A percentile compares a stretch with the other conserved stretches of the same genome.
phyloP scores from a whole-genome alignment of 2,329 filamentous ascomycete species.

The Talaromyces sp. region DNA sequence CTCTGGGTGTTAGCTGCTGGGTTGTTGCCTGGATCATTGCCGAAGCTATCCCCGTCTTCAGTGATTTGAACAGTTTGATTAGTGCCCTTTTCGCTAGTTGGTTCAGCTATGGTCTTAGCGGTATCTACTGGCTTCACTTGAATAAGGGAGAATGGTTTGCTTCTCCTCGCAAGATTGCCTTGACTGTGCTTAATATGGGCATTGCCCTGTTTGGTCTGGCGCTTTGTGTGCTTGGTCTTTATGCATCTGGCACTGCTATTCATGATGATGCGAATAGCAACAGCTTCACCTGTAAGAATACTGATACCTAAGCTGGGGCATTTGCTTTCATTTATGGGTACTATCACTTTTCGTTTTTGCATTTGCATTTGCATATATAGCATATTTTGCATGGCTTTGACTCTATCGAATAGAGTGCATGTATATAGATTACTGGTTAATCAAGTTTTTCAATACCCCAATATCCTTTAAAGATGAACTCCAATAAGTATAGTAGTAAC shows the following conservation, averaged over 20 bases:
- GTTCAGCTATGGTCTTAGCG: conserved; percentile 44
- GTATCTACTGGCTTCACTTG: conserved; percentile 53
- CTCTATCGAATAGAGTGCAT: conserved; percentile 16
- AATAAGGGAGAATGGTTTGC: conserved; percentile 48
- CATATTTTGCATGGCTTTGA: conserved; percentile 7
- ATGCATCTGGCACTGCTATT: conserved; percentile 29
- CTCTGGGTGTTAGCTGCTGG: conserved; percentile 61
- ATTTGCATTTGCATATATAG: conserved; percentile 15
- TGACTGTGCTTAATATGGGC: conserved; percentile 48
- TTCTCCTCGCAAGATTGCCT: conserved; percentile 46
- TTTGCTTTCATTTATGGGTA: background rate
- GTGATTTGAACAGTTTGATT: conserved; percentile 65
- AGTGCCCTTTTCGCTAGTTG: conserved; percentile 29
- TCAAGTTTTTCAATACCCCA: background rate
- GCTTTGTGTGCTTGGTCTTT: conserved; percentile 28
- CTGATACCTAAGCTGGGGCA: conserved; percentile 13
- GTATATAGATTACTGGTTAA: conserved; percentile 19
- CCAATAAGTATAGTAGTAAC: no score
- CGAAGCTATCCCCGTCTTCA: conserved; percentile 70
- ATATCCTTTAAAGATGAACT: background rate
- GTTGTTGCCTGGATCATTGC: conserved; percentile 67
- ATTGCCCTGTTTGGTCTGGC: conserved; percentile 39
- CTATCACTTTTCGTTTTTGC: conserved; percentile 8
- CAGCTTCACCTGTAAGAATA: conserved; percentile 45
- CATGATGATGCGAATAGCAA: conserved; percentile 29